phyloP scores from a whole-genome alignment of 2,329 filamentous ascomycete species.

The Tothia fuscella region DNA sequence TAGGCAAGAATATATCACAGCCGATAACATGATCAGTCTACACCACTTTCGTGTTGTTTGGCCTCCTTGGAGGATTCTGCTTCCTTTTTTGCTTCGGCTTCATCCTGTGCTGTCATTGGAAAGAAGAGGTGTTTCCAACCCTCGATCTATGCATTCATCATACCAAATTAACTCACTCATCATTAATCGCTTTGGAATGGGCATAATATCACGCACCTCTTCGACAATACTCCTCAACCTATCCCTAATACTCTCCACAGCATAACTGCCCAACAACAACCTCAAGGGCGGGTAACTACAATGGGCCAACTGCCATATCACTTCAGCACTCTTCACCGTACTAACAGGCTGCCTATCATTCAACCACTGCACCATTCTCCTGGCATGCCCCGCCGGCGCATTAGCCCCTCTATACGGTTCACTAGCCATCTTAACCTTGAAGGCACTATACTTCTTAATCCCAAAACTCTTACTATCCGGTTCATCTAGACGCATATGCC shows the following conservation, averaged over 20 bases:
- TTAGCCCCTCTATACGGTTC: constrained; percentile 68
- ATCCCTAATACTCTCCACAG: constrained; percentile 91
- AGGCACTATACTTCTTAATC: constrained; percentile 79
- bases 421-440: constrained; percentile 72
- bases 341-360: constrained; percentile 86
- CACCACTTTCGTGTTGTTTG: too few relatives aligned
- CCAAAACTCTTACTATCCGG: constrained; percentile 36
- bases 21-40: too few relatives aligned
- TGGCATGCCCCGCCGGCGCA: constrained; percentile 76
- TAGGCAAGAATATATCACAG: too few relatives aligned
- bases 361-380: constrained; percentile 87
- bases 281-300: constrained; percentile 86
- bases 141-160: constrained; percentile 39
- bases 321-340: constrained; percentile 81
- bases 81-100: background rate
- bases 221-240: constrained; percentile 82
- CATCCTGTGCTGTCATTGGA: constrained; percentile 19
- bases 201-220: constrained; percentile 63
- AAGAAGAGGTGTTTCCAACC: constrained; percentile 86
- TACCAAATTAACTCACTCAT: background rate
- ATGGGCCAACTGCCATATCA: constrained; percentile 88
- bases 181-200: background rate
- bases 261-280: constrained; percentile 81
- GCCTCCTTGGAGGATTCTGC: too few relatives aligned
- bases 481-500: constrained; percentile 78